These are phyloP conservation scores for Domatiomyces catenatus DNA, from an alignment of 2,329 filamentous ascomycete genomes.

Conservation along the genomic window DNA sequence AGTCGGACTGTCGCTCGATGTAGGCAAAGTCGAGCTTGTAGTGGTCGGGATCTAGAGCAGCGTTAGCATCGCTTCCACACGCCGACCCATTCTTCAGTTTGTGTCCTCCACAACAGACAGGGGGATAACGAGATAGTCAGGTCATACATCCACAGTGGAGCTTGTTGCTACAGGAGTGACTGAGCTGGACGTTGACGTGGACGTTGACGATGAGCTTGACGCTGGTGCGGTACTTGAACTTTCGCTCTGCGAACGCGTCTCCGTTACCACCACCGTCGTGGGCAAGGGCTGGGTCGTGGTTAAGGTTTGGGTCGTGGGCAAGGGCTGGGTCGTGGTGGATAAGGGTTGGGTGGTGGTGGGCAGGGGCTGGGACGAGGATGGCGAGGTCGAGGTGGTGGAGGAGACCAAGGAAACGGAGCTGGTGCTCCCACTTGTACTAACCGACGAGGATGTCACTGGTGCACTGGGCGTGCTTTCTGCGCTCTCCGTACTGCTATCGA, in stretches of 20 bases:
- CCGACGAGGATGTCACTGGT: conserved; percentile 10
- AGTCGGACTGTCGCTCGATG: background rate
- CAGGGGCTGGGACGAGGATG: conserved; percentile 4
- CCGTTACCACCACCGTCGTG: conserved; percentile 8
- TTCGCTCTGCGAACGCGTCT: conserved; percentile 11
- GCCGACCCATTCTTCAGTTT: background rate
- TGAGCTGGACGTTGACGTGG: conserved; percentile 8
- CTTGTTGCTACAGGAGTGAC: conserved; percentile 5
- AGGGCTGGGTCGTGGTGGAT: background rate
- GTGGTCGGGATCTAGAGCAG: background rate
- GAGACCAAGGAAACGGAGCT: conserved; percentile 7
- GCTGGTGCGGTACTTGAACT: conserved; percentile 9
- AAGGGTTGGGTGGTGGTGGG: background rate
- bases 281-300: background rate
- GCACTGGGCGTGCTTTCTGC: background rate
- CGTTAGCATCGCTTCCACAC: background rate
- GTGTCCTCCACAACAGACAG: background rate
- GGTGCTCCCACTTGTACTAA: conserved; percentile 13
- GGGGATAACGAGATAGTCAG: background rate
- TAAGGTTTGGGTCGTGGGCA: background rate
- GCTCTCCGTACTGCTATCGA: conserved; percentile 15
- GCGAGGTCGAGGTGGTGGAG: conserved; percentile 2
- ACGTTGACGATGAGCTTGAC: conserved; percentile 1
- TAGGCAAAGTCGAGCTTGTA: background rate
- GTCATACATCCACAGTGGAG: conserved; percentile 5